Evolutionary conservation across 306 rosid species (phyloP).

Genomic region (Quercus dentata): DNA sequence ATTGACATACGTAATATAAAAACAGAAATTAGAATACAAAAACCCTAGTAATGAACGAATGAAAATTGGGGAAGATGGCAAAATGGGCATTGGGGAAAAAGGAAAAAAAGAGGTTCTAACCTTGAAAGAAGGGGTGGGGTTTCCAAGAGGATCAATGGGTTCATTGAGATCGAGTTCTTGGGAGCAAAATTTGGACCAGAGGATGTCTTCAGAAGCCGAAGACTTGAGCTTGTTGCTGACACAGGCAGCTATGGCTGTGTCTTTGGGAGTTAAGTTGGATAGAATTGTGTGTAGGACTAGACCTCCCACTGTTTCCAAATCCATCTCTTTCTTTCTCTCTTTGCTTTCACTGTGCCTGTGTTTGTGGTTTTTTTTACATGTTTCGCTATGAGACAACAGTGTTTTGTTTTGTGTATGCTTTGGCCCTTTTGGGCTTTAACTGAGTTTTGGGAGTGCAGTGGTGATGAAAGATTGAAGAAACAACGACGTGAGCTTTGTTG

Average conservation of each 20-base stretch:
- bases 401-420: no score
- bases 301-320: constrained; percentile 65
- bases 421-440: no score
- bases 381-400: no score
- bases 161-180: constrained; percentile 46
- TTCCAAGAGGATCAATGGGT: constrained; percentile 59
- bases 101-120: constrained; percentile 8
- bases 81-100: background rate
- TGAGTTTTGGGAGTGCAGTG: no score
- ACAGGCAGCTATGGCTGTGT: constrained; percentile 51
- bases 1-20: no score
- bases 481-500: no score
- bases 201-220: constrained; percentile 59
- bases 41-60: background rate
- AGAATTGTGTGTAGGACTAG: constrained; percentile 51
- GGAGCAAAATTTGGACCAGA: constrained; percentile 64
- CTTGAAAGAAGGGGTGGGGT: constrained; percentile 70
- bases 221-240: constrained; percentile 47
- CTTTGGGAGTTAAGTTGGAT: constrained; percentile 50
- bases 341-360: background rate
- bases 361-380: no score
- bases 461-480: no score
- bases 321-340: constrained; percentile 25
- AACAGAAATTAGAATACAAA: no score
- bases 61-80: background rate